phyloP scores from a whole-genome alignment of 1,139 yeast species.

The Hansenula lynferdii region DNA sequence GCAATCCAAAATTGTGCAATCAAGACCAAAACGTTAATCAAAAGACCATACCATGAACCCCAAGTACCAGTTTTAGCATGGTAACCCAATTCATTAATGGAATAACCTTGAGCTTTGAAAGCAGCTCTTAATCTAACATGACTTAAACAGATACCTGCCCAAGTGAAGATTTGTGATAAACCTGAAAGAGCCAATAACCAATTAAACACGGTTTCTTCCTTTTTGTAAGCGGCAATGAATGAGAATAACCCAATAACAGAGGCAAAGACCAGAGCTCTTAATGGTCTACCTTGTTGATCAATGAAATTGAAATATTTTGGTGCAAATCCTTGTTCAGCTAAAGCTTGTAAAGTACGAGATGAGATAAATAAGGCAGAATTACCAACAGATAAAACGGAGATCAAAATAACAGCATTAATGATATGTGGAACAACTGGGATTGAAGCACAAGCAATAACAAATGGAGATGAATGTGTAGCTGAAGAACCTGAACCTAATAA shows the following conservation, averaged over 20 bases:
- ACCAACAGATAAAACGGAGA: constrained; percentile 65
- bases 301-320: constrained; percentile 52
- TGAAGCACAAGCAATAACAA: constrained; percentile 64
- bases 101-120: constrained; percentile 58
- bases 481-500: constrained; percentile 41
- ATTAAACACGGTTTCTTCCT: constrained; percentile 62
- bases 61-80: constrained; percentile 60
- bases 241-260: constrained; percentile 46
- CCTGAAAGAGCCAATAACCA: constrained; percentile 88
- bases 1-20: constrained; percentile 84
- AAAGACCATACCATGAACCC: constrained; percentile 67
- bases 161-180: constrained; percentile 75
- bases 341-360: constrained; percentile 54
- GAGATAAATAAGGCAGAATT: constrained; percentile 68
- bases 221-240: constrained; percentile 50
- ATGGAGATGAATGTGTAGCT: constrained; percentile 60
- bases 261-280: constrained; percentile 39
- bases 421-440: constrained; percentile 67
- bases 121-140: constrained; percentile 81
- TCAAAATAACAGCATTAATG: constrained; percentile 68
- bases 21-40: constrained; percentile 58
- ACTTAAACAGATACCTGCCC: constrained; percentile 75
- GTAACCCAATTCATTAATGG: constrained; percentile 62
- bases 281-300: constrained; percentile 59
- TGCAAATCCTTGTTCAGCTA: constrained; percentile 58